Base-by-base conservation (phyloP, 768 basidiomycete genomes). In the Sarcodon sp. region DNA sequence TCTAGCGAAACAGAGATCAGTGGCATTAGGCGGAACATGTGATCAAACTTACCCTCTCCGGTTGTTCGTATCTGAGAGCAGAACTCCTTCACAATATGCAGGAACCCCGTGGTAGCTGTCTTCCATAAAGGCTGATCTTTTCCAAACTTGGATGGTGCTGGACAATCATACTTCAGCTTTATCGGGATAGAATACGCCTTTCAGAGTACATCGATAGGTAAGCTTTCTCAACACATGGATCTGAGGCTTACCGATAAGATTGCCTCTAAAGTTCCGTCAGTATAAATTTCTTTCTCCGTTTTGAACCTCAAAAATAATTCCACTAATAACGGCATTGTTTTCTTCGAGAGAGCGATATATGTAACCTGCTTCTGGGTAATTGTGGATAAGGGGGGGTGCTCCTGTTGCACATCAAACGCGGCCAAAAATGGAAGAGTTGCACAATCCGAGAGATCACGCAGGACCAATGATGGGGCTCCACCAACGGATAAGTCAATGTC, bases 141-240 rank as follows among this genome's bases (percentile, higher is more conserved):
- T 2, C 88, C 90, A 58, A 79, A 89, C 59, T 83, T 91, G 36
- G 85, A 90, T 0, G 94, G 76, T 0, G 86, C 67, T 0, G 94
- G 93, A 61, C 93, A 96, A 34, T 94, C 90, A 53, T 97, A 94
- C 64, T 93, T 93, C 53, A 98, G 68, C 58, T 92, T 91, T 60
- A 97, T 79, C 1, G 94, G 92, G 33, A 94, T 83, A 4, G 87
- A 78, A 56, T 87, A 92, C 0, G 91, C 84, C 87, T 90, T 33
- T 38, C 31, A 45, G 13, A 9, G 15, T 27, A 15, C 13, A 13
- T 11, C 44, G 49, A 45, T 9, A 33, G 21, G 15, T 46, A 47
- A 38, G 33, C 38, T 11, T 39, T 31, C 13, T 13, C 38, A 37
- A 41, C 9, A 32, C 11, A 39, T 4, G 16, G 33, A 33, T 11